Evolutionary conservation across 768 basidiomycete genomes (phyloP).

Genomic region (Rhodotorula paludigena): DNA sequence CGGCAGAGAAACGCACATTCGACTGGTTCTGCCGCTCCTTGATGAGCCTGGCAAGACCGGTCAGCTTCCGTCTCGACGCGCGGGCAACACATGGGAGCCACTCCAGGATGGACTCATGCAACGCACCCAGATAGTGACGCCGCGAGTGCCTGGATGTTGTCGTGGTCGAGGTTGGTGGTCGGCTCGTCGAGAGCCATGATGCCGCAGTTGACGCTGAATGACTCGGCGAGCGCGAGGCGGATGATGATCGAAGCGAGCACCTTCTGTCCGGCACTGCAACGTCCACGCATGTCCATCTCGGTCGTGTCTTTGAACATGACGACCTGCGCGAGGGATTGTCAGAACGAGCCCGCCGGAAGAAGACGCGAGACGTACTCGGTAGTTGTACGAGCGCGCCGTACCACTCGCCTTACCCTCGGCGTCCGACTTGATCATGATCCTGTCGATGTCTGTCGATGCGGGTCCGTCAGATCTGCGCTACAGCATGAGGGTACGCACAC

Average conservation of each 20-base stretch:
- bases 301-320: conserved; percentile 99
- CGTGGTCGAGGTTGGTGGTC: conserved; percentile 90
- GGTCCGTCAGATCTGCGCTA: neutral
- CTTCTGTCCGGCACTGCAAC: conserved; percentile 97
- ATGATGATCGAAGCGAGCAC: conserved; percentile 98
- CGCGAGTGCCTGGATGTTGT: conserved; percentile 92
- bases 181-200: conserved; percentile 97
- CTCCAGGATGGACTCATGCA: no score
- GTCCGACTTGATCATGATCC: conserved; percentile 90
- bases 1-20: conserved; percentile 50
- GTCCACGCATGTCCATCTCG: conserved; percentile 99
- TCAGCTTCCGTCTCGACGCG: neutral
- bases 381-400: conserved; percentile 90
- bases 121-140: conserved; percentile 84
- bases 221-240: conserved; percentile 90
- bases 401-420: conserved; percentile 71
- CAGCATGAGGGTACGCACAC: conserved; percentile 11
- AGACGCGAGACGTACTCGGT: conserved; percentile 58
- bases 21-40: conserved; percentile 80
- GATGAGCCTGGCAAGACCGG: conserved; percentile 66
- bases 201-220: conserved; percentile 95
- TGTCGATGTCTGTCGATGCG: conserved; percentile 74
- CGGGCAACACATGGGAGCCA: no score
- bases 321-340: conserved; percentile 55
- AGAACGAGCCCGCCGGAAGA: neutral